These are phyloP conservation scores for Kurtzmaniella cleridarum DNA, from an alignment of 805 yeast species.

Conservation along the genomic window DNA sequence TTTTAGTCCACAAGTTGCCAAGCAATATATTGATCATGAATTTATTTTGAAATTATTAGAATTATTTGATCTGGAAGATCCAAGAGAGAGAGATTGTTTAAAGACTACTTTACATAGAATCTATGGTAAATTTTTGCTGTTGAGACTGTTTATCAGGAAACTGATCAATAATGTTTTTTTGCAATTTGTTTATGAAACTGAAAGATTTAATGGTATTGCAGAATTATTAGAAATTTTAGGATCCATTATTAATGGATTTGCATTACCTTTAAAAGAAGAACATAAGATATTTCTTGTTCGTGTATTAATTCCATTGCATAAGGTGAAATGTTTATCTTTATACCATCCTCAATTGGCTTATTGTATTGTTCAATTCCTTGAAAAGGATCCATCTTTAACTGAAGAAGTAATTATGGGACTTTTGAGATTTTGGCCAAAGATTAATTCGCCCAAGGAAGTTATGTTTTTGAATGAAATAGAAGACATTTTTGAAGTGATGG, in stretches of 20 bases:
- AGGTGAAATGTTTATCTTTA: conserved; percentile 78
- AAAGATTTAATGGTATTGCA: conserved; percentile 91
- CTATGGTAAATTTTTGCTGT: conserved; percentile 87
- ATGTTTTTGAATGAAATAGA: conserved; percentile 95
- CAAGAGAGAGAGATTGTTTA: conserved; percentile 90
- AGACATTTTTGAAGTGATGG: conserved; percentile 94
- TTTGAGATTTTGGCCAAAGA: conserved; percentile 93
- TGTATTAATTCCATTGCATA: conserved; percentile 87
- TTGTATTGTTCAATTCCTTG: conserved; percentile 93
- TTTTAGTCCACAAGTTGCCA: conserved; percentile 88
- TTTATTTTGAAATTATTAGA: conserved; percentile 79
- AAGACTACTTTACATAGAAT: conserved; percentile 94
- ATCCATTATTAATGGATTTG: conserved; percentile 95
- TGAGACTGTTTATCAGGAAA: conserved; percentile 87
- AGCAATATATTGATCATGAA: conserved; percentile 87
- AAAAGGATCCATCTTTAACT: conserved; percentile 86
- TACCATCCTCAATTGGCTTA: conserved; percentile 97
- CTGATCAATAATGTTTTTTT: conserved; percentile 88
- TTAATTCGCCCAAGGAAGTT: conserved; percentile 89
- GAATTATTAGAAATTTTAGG: conserved; percentile 94
- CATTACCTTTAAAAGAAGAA: conserved; percentile 93
- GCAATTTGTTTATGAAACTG: conserved; percentile 92
- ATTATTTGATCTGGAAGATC: conserved; percentile 93
- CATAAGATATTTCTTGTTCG: conserved; percentile 86
- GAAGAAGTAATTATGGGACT: conserved; percentile 96